Base-by-base conservation (phyloP, 1,284 basidiomycete species). In the Austroboletus rostrupii region DNA sequence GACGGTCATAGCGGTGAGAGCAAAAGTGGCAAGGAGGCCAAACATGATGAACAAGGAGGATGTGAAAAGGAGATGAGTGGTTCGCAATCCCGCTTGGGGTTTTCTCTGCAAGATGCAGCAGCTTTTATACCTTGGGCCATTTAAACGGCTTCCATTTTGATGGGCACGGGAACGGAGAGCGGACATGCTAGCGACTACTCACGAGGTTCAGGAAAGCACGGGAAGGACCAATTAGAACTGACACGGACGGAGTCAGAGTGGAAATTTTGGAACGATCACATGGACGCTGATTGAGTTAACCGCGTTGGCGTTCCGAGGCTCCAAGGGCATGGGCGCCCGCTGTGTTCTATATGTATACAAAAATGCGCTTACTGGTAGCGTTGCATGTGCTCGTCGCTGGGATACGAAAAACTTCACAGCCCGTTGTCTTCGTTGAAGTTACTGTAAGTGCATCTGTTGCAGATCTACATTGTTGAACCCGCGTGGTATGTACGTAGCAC, bases 41-140 rank as follows among this genome's bases (percentile, higher is more conserved):
- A 61, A 38, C 61, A 63, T 63, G 31, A 31, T 6, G 42, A 50
- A 32, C 1, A 26, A 26, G 23, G 13, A 43, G 43, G 37, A 20
- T 16, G 32, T 33, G 32, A 33, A 26, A 33, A 26, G 16, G 16
- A 5, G n/a, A 8, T 2, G n/a, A n/a, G n/a, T n/a, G 14, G n/a
- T 42, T 37, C 16, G 23, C 41, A 39, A 39, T 33, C 5, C 40
- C 49, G 17, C 8, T n/a, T 50, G 40, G 1, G 3, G 14, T 19
- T 26, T 21, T 8, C 14, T 35, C 29, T 35, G 17, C 2, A 40
- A 31, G 37, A 20, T 3, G 8, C 5, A 39, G 32, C 2, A 8
- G 40, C 13, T 43, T 66, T 66, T 67, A 67, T 62, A 56, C 49
- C 11, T 41, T 48, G 37, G 42, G 13, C 2, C 9, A 5, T 4